Evolutionary conservation across 139 green algal species (phyloP).

Genomic region (Chlorella vulgaris): DNA sequence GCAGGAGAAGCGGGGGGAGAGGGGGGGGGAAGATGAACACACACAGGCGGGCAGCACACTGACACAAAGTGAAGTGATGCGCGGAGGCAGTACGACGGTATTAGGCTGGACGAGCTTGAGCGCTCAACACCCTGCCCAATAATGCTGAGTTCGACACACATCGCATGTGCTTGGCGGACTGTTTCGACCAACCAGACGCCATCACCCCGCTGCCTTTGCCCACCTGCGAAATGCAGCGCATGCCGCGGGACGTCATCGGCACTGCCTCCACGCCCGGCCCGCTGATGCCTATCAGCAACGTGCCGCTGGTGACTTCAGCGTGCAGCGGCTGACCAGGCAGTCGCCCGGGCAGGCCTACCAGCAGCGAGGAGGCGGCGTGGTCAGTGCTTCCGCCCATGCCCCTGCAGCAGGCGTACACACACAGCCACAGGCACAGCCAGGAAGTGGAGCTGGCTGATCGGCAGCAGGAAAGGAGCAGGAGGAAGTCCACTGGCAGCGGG

Average conservation of each 20-base stretch:
- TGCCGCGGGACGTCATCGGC: neutral
- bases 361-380: neutral
- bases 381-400: slow-evolving; percentile 19
- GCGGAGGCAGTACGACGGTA: too few relatives aligned
- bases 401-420: slow-evolving; percentile 2
- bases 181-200: too few relatives aligned
- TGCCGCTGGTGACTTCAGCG: slow-evolving; percentile 10
- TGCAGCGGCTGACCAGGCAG: neutral
- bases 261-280: slow-evolving; percentile 4
- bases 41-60: too few relatives aligned
- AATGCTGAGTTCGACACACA: too few relatives aligned
- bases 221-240: slow-evolving; percentile 33
- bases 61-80: too few relatives aligned
- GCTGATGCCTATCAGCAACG: slow-evolving; percentile 2
- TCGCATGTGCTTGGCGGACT: too few relatives aligned
- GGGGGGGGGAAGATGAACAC: neutral
- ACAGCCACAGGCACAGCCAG: too few relatives aligned
- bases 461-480: too few relatives aligned
- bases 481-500: too few relatives aligned
- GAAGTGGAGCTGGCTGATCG: too few relatives aligned
- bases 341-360: slow-evolving; percentile 20
- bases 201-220: neutral
- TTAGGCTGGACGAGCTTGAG: too few relatives aligned
- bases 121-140: too few relatives aligned
- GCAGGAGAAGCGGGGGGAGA: neutral